Evolutionary conservation across 805 yeast genomes (phyloP).

Genomic region (Yarrowia sp.): DNA sequence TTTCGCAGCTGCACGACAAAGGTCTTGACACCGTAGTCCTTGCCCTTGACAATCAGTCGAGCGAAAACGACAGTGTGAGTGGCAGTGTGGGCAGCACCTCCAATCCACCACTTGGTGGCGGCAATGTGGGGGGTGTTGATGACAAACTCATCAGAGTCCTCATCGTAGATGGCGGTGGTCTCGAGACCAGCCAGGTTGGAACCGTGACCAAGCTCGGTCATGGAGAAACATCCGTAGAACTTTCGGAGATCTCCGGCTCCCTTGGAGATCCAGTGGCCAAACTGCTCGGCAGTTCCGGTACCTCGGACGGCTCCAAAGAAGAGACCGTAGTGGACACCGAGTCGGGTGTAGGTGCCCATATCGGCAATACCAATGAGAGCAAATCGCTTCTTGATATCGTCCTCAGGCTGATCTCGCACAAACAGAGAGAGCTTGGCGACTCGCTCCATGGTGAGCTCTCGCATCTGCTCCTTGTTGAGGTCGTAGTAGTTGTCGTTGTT

Average conservation of each 20-base stretch:
- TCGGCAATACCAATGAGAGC: slow-evolving; percentile 46
- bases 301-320: slow-evolving; percentile 81
- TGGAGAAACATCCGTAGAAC: slow-evolving; percentile 80
- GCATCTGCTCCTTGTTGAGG: slow-evolving; percentile 44
- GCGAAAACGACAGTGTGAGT: slow-evolving; percentile 87
- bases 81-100: slow-evolving; percentile 95
- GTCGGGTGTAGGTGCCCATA: slow-evolving; percentile 75
- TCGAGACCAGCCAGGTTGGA: slow-evolving; percentile 91
- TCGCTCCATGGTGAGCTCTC: slow-evolving; percentile 41
- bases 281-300: slow-evolving; percentile 82
- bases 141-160: slow-evolving; percentile 60
- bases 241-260: slow-evolving; percentile 42
- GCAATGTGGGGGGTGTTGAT: slow-evolving; percentile 87
- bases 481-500: slow-evolving; percentile 48
- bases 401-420: slow-evolving; percentile 35
- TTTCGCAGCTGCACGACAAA: slow-evolving; percentile 90
- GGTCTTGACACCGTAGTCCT: slow-evolving; percentile 89
- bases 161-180: slow-evolving; percentile 83
- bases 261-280: slow-evolving; percentile 76
- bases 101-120: slow-evolving; percentile 99
- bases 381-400: slow-evolving; percentile 34
- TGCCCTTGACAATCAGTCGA: slow-evolving; percentile 71
- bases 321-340: slow-evolving; percentile 85
- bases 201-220: slow-evolving; percentile 93
- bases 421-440: slow-evolving; percentile 37